Conservation (phyloP, 73 alveolate genomes). For the Blepharisma japonicum region DNA sequence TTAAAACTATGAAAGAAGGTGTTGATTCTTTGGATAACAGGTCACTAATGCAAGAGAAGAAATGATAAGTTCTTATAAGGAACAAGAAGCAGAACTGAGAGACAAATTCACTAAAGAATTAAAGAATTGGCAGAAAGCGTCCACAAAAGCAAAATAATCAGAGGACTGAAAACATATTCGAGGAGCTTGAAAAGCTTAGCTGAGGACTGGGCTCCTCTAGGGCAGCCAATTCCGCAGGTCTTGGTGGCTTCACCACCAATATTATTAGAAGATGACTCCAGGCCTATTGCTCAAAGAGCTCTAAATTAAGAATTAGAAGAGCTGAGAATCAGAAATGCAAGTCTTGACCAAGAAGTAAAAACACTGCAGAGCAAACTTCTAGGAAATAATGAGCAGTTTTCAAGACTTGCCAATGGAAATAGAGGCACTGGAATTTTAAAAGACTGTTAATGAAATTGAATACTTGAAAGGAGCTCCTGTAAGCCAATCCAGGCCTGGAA, state of each 20-base stretch:
- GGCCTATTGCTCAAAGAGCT: neutral
- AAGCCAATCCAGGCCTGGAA: slow-evolving; percentile 30
- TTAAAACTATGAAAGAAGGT: neutral
- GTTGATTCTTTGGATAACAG: neutral
- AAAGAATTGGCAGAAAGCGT: slow-evolving; percentile 33
- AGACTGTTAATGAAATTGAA: slow-evolving; percentile 49
- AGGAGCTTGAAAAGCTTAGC: slow-evolving; percentile 86
- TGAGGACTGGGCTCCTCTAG: slow-evolving; percentile 97
- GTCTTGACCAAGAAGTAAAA: slow-evolving; percentile 73
- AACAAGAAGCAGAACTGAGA: slow-evolving; percentile 88
- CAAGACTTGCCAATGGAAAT: neutral
- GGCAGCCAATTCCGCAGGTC: slow-evolving; percentile 95
- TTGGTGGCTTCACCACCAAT: slow-evolving; percentile 88
- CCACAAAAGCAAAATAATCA: slow-evolving; percentile 8
- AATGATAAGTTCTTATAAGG: slow-evolving; percentile 88
- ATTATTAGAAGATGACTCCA: slow-evolving; percentile 86
- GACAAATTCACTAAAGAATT: slow-evolving; percentile 81
- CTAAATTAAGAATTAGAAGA: neutral
- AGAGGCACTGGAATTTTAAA: slow-evolving; percentile 30
- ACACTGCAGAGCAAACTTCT: slow-evolving; percentile 37
- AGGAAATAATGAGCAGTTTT: neutral
- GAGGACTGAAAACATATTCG: slow-evolving; percentile 85
- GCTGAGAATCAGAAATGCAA: slow-evolving; percentile 11
- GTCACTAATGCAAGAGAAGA: slow-evolving; percentile 79
- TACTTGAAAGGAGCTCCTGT: slow-evolving; percentile 30